Base-by-base conservation (phyloP, 257 asterid species). In the Penstemon eatonii region DNA sequence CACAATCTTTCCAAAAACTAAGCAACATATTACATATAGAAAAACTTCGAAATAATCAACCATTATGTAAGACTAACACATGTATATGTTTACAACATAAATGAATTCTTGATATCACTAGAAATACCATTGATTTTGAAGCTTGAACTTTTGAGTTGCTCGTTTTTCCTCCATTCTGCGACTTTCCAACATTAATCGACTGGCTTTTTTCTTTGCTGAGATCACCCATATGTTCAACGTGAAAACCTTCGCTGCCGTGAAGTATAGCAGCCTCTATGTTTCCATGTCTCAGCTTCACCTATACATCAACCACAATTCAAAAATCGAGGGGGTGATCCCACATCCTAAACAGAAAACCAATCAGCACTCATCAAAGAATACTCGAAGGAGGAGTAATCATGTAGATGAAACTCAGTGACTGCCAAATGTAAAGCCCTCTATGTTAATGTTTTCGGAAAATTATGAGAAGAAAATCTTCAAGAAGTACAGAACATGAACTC, bases 171-270 rank as follows among this genome's bases (percentile, higher is more conserved):
- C 87, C 87, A 71, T 79, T 77, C 40, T 66, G 81, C 75, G 66
- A 76, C 84, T 78, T 83, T 56, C 76, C 77, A 60, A 67, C 65
- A 55, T 65, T 46, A 10, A 72, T 63, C 19, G 86, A 65, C 42
- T 70, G 75, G 46, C 46, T 65, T 71, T 42, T 75, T 56, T 78
- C 83, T 67, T 76, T 69, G 38, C 75, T 71, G 5, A 47, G 67
- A 62, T 88, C 89, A 68, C 79, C 87, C 96, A 88, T 90, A 51
- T 44, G 53, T 42, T 51, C 19, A 43, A 33, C 44, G 56, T 0
- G 50, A 11, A 57, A 49, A 71, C 65, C 61, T 42, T 45, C 19
- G 53, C 12, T 8, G 58, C 53, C 8, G 37, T 43, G 72, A 51
- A 57, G 33, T 10, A 40, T 63, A 39, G 41, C 12, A 25, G 45